phyloP scores from a whole-genome alignment of 768 basidiomycete species.

The Panus rudis region DNA sequence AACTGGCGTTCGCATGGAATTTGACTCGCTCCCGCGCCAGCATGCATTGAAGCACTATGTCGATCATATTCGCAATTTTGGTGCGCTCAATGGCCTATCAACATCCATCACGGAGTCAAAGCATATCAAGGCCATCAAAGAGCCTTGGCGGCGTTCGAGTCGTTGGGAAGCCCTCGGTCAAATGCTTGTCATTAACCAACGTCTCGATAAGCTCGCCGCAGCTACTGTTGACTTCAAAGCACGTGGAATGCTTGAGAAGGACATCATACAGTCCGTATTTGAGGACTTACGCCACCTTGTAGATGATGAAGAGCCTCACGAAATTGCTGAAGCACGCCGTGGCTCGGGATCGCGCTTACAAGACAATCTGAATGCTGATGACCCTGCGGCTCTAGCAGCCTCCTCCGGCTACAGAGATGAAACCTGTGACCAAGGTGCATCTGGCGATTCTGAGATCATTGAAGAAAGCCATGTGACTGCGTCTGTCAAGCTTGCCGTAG shows the following conservation, averaged over 20 bases:
- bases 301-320: no score
- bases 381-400: no score
- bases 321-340: constrained; percentile 19
- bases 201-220: constrained; percentile 7
- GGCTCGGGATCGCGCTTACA: no score
- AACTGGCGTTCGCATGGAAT: constrained; percentile 6
- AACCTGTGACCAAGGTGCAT: neutral
- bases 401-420: neutral
- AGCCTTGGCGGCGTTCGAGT: constrained; percentile 12
- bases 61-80: constrained; percentile 16
- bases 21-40: constrained; percentile 11
- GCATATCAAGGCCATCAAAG: constrained; percentile 10
- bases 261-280: constrained; percentile 9
- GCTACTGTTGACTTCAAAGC: constrained; percentile 6
- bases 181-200: constrained; percentile 8
- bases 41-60: constrained; percentile 22
- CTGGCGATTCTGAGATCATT: no score
- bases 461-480: no score
- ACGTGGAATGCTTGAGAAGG: constrained; percentile 1
- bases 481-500: no score
- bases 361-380: no score
- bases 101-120: constrained; percentile 13
- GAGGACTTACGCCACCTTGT: constrained; percentile 11
- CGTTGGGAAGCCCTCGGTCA: constrained; percentile 7
- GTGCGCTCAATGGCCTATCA: constrained; percentile 16